A percentile compares a stretch with the other conserved stretches of the same genome.
Evolutionary conservation across 352 stramenopile species (phyloP).

Genomic region (Peronospora belbahrii): DNA sequence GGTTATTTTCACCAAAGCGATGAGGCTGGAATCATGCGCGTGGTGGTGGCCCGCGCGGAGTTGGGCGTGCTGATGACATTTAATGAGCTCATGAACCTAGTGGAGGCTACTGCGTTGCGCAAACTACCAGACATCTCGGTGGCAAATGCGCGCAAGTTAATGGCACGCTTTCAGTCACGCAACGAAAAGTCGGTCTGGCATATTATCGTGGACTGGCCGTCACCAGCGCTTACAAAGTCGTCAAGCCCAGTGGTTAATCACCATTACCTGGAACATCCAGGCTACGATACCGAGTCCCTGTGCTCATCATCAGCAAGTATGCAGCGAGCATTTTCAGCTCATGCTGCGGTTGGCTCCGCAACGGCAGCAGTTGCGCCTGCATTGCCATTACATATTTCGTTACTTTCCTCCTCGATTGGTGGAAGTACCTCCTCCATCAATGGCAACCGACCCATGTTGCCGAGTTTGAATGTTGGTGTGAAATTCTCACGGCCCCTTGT

Average conservation of each 20-base stretch:
- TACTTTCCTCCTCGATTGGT: neutral
- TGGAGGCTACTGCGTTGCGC: slow-evolving; percentile 41
- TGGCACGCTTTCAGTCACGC: slow-evolving; percentile 39
- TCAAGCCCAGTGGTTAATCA: neutral
- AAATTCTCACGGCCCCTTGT: neutral
- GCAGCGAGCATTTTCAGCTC: neutral
- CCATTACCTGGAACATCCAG: slow-evolving; percentile 13
- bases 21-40: slow-evolving; percentile 45
- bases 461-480: slow-evolving; percentile 8
- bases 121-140: slow-evolving; percentile 57
- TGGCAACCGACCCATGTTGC: slow-evolving; percentile 5
- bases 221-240: neutral
- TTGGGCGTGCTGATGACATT: slow-evolving; percentile 61
- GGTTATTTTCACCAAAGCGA: slow-evolving; percentile 46
- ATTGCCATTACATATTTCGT: slow-evolving; percentile 1
- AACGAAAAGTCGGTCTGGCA: slow-evolving; percentile 45
- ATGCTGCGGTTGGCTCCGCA: neutral
- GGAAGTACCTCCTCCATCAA: neutral
- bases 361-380: neutral
- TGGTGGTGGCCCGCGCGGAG: slow-evolving; percentile 46
- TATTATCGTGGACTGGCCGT: slow-evolving; percentile 42
- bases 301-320: neutral
- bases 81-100: slow-evolving; percentile 46
- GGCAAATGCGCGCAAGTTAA: slow-evolving; percentile 37
- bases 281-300: slow-evolving; percentile 7